phyloP scores from a whole-genome alignment of 2,329 filamentous ascomycete genomes.

The Fusarium multiceps region DNA sequence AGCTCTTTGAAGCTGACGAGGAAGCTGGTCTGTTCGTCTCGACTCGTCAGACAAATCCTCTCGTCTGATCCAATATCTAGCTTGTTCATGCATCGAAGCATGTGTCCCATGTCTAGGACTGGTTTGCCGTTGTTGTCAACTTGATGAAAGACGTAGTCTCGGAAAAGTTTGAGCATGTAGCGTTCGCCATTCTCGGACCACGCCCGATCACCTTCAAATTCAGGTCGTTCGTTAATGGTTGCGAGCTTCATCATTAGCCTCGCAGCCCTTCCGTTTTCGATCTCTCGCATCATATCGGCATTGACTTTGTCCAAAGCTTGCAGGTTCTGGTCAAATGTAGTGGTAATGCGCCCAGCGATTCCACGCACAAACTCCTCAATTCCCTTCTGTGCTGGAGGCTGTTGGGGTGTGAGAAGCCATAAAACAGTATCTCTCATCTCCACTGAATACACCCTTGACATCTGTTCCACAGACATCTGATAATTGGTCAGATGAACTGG shows the following conservation, averaged over 20 bases:
- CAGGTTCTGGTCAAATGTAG: constrained; percentile 80
- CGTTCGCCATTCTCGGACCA: constrained; percentile 96
- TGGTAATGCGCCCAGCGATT: constrained; percentile 81
- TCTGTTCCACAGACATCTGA: constrained; percentile 77
- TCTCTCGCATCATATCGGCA: constrained; percentile 78
- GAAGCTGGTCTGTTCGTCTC: constrained; percentile 90
- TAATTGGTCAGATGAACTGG: constrained; percentile 67
- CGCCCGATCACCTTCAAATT: constrained; percentile 78
- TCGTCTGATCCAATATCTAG: constrained; percentile 91
- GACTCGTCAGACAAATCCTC: constrained; percentile 83
- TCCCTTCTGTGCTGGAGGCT: constrained; percentile 68
- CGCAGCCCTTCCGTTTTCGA: constrained; percentile 89
- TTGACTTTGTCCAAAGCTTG: constrained; percentile 81
- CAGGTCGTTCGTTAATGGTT: constrained; percentile 88
- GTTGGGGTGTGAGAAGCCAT: constrained; percentile 80
- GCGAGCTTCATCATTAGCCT: constrained; percentile 85
- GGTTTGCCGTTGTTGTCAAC: constrained; percentile 87
- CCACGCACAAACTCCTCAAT: constrained; percentile 83
- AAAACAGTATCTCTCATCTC: constrained; percentile 82
- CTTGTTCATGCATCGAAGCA: constrained; percentile 88
- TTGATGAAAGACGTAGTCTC: constrained; percentile 97
- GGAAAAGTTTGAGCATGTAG: constrained; percentile 93
- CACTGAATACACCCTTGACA: constrained; percentile 79
- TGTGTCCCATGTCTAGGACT: constrained; percentile 87
- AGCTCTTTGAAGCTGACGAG: constrained; percentile 92